phyloP scores from a whole-genome alignment of 2,329 filamentous ascomycete genomes.

The Verticillium klebahnii region DNA sequence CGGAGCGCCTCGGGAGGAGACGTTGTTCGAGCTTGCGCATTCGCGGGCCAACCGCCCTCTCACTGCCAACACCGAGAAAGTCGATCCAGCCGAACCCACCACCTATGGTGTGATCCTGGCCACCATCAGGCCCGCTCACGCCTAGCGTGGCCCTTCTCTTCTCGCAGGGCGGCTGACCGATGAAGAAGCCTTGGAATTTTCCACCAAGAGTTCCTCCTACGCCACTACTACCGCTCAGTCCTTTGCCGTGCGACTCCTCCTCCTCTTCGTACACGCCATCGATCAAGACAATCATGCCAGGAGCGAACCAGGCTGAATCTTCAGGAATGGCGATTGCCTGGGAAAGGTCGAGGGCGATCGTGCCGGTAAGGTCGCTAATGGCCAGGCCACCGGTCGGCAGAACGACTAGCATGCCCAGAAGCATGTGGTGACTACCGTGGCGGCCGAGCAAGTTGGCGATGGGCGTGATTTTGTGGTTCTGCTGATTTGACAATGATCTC shows the following conservation, averaged over 20 bases:
- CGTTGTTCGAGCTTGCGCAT: constrained; percentile 79
- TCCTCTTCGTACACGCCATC: constrained; percentile 98
- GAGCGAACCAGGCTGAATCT: constrained; percentile 85
- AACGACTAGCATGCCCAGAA: constrained; percentile 77
- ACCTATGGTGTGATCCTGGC: constrained; percentile 58
- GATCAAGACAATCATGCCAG: constrained; percentile 92
- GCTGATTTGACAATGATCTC: constrained; percentile 57
- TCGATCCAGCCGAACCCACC: constrained; percentile 96
- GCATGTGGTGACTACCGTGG: constrained; percentile 77
- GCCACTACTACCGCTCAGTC: constrained; percentile 71
- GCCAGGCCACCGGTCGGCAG: constrained; percentile 78
- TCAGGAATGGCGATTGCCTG: constrained; percentile 79
- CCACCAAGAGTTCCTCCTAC: constrained; percentile 91
- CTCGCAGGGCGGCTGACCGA: constrained; percentile 89
- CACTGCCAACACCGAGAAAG: constrained; percentile 86
- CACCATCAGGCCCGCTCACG: constrained; percentile 55
- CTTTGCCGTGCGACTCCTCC: constrained; percentile 64
- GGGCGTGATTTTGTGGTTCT: constrained; percentile 82
- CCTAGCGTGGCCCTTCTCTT: constrained; percentile 75
- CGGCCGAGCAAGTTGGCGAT: constrained; percentile 73
- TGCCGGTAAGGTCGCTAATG: constrained; percentile 82
- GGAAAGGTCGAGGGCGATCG: constrained; percentile 76
- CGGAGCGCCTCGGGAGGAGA: constrained; percentile 45
- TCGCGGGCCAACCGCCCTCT: constrained; percentile 73
- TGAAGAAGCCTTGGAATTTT: constrained; percentile 82